Evolutionary conservation across 306 rosid genomes (phyloP).

Genomic region (Castanopsis chinensis): DNA sequence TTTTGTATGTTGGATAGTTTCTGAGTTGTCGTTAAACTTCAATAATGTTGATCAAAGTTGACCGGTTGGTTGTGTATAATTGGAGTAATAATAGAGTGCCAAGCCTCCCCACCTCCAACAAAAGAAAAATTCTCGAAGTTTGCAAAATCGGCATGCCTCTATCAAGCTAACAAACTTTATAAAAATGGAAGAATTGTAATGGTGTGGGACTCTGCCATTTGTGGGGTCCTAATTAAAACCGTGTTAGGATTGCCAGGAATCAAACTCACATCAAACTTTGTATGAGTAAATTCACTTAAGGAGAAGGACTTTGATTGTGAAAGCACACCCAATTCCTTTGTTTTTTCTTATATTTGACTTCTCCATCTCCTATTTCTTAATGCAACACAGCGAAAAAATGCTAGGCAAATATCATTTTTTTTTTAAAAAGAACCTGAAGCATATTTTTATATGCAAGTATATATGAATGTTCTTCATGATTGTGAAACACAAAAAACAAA

Average conservation of each 20-base stretch:
- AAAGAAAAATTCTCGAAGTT: no score
- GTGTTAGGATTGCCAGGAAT: slow-evolving; percentile 8
- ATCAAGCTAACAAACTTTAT: background rate
- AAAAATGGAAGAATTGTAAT: background rate
- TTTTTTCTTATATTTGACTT: slow-evolving; percentile 5
- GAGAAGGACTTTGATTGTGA: slow-evolving; percentile 34
- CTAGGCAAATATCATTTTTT: no score
- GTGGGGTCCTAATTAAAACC: background rate
- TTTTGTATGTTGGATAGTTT: no score
- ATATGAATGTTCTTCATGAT: no score
- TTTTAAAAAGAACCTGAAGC: no score
- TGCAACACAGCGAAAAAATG: no score
- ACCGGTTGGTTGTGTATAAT: background rate
- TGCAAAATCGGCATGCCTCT: background rate
- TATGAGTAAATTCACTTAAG: background rate
- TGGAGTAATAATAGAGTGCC: background rate
- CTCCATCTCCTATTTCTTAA: background rate
- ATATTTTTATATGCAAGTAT: no score
- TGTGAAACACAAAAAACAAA: no score
- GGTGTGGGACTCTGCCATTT: background rate
- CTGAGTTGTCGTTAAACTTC: no score
- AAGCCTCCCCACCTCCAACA: no score
- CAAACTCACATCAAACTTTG: slow-evolving; percentile 18
- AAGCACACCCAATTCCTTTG: slow-evolving; percentile 30
- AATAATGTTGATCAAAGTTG: no score